phyloP scores from a whole-genome alignment of 73 alveolate genomes.

The Paramecium caudatum region DNA sequence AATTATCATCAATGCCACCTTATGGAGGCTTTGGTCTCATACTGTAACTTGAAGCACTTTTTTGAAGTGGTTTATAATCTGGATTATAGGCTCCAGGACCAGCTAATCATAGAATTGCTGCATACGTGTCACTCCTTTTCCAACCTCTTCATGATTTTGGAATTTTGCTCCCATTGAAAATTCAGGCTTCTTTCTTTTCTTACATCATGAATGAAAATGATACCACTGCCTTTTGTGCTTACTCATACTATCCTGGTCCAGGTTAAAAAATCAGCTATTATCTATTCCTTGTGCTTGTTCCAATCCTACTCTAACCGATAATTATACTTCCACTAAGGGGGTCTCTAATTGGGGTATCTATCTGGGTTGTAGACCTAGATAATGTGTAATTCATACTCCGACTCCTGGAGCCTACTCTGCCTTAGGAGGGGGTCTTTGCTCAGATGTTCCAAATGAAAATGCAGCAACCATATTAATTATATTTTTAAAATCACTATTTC shows the following conservation, averaged over 20 bases:
- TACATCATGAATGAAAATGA: not conserved
- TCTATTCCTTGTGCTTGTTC: not conserved
- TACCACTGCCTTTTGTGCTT: slow-evolving; percentile 18
- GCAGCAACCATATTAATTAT: slow-evolving; percentile 55
- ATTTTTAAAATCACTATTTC: not conserved
- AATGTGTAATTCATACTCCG: slow-evolving; percentile 20
- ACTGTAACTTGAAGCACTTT: slow-evolving; percentile 45
- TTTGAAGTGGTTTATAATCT: not conserved
- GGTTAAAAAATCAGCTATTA: not conserved
- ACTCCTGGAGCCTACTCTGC: slow-evolving; percentile 58
- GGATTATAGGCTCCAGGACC: slow-evolving; percentile 70
- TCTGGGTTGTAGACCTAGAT: slow-evolving; percentile 52
- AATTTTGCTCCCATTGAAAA: slow-evolving; percentile 55
- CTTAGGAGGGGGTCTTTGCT: slow-evolving; percentile 4
- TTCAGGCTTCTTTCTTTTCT: slow-evolving; percentile 57
- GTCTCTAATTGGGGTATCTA: slow-evolving; percentile 23
- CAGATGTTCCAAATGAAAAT: slow-evolving; percentile 53
- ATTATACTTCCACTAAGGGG: slow-evolving; percentile 53
- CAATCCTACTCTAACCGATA: slow-evolving; percentile 47
- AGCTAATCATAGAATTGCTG: not conserved
- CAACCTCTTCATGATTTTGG: slow-evolving; percentile 5
- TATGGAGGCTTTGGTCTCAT: not conserved
- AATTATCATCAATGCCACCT: slow-evolving; percentile 61
- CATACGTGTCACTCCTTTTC: not conserved
- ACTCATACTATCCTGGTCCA: slow-evolving; percentile 60